Conservation (phyloP, 2,329 filamentous ascomycete species). For the Cordyceps cicadae region DNA sequence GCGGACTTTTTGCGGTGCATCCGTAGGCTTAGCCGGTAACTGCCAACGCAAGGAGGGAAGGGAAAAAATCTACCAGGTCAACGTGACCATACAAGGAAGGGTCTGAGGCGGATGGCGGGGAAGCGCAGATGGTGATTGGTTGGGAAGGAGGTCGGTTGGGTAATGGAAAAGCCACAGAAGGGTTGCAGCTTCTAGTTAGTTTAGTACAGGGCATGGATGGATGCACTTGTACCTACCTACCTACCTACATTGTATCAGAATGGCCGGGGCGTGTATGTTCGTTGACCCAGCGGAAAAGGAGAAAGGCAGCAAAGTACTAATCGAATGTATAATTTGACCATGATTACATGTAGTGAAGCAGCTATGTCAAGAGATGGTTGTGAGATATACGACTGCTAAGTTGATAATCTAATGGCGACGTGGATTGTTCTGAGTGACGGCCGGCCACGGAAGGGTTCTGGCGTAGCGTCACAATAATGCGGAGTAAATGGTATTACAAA, state of each 20-base stretch:
- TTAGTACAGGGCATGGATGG: neutral
- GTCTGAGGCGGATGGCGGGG: neutral
- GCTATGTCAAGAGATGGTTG: neutral
- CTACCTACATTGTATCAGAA: too few relatives aligned
- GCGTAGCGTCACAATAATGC: neutral
- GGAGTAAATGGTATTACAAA: neutral
- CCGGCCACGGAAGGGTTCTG: neutral
- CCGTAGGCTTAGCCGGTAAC: too few relatives aligned
- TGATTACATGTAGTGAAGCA: neutral
- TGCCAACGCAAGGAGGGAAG: too few relatives aligned
- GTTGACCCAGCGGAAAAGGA: neutral
- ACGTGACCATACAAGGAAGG: constrained; percentile 6
- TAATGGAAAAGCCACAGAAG: constrained; percentile 4
- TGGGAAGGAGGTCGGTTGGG: neutral
- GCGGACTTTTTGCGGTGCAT: too few relatives aligned
- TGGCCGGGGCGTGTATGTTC: neutral
- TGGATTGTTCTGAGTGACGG: neutral
- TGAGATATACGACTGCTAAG: too few relatives aligned
- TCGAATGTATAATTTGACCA: neutral
- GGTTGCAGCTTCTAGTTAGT: neutral
- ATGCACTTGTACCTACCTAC: too few relatives aligned
- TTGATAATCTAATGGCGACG: neutral
- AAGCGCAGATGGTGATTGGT: constrained; percentile 2
- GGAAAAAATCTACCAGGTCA: constrained; percentile 3
- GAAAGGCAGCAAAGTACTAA: neutral